Conservation (phyloP, 2,329 filamentous ascomycete species). For the Curvularia eragrostidis region DNA sequence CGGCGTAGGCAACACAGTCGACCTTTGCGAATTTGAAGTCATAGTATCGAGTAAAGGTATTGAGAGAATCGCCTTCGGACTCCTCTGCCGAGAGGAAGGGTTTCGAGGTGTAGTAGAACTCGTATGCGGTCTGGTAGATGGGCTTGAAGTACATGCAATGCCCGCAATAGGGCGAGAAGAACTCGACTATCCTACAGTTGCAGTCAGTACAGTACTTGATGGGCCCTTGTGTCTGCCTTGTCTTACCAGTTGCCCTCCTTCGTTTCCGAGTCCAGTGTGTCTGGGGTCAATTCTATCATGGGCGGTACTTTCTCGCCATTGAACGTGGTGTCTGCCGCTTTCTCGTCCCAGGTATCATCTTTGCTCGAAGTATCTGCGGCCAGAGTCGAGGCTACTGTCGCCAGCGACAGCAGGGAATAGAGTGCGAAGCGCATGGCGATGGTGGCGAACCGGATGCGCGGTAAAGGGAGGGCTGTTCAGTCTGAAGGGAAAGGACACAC, state of each 20-base stretch:
- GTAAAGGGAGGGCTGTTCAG: constrained; percentile 11
- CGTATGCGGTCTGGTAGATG: constrained; percentile 88
- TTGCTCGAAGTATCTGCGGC: constrained; percentile 26
- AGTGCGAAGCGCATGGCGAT: constrained; percentile 46
- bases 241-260: constrained; percentile 72
- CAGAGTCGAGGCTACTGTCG: constrained; percentile 41
- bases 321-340: constrained; percentile 62
- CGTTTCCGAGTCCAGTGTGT: constrained; percentile 64
- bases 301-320: constrained; percentile 72
- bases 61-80: constrained; percentile 59
- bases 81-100: constrained; percentile 61
- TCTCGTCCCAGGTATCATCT: constrained; percentile 40
- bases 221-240: too few species aligned
- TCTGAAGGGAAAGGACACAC: neutral
- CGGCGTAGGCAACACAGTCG: constrained; percentile 83
- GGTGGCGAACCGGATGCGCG: constrained; percentile 20
- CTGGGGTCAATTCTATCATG: constrained; percentile 65
- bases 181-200: constrained; percentile 54
- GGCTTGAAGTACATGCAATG: constrained; percentile 85
- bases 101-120: constrained; percentile 91
- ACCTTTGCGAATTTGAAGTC: constrained; percentile 86
- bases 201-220: neutral
- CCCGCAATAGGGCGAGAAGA: constrained; percentile 61
- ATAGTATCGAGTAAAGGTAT: constrained; percentile 81
- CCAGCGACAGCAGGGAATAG: constrained; percentile 49